These are phyloP conservation scores for Austroboletus sp. DNA, from an alignment of 1,284 basidiomycete species.

Conservation along the genomic window DNA sequence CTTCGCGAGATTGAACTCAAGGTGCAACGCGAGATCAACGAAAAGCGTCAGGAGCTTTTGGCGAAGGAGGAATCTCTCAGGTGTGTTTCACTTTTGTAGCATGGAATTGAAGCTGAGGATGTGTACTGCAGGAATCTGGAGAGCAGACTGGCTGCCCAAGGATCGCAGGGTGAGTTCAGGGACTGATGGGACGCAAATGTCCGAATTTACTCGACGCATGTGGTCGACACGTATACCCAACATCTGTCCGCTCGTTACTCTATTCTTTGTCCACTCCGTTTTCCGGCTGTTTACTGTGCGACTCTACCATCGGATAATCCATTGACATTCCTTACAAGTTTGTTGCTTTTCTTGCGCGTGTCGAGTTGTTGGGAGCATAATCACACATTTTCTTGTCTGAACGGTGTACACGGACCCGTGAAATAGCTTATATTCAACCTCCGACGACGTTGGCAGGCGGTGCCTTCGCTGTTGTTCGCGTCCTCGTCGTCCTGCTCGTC, in stretches of 20 bases:
- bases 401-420: not conserved
- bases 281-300: slow-evolving; percentile 31
- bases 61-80: slow-evolving; percentile 88
- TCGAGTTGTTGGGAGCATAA: slow-evolving; percentile 24
- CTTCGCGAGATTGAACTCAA: slow-evolving; percentile 97
- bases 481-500: slow-evolving; percentile 5
- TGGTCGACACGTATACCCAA: slow-evolving; percentile 33
- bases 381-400: slow-evolving; percentile 15
- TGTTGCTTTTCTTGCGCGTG: slow-evolving; percentile 26
- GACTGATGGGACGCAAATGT: slow-evolving; percentile 36
- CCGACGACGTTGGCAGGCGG: slow-evolving; percentile 16
- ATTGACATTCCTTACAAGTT: slow-evolving; percentile 34
- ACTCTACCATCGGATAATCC: slow-evolving; percentile 34
- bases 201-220: slow-evolving; percentile 19
- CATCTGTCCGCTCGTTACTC: slow-evolving; percentile 32
- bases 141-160: slow-evolving; percentile 82
- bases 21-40: slow-evolving; percentile 96
- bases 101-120: slow-evolving; percentile 1
- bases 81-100: slow-evolving; percentile 35
- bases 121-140: slow-evolving; percentile 66
- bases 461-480: slow-evolving; percentile 6
- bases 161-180: slow-evolving; percentile 59
- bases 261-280: slow-evolving; percentile 27
- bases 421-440: slow-evolving; percentile 25
- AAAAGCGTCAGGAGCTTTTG: slow-evolving; percentile 94